These are phyloP conservation scores for Simmondsia chinensis DNA, from an alignment of 148 eudicot genomes.

Conservation along the genomic window DNA sequence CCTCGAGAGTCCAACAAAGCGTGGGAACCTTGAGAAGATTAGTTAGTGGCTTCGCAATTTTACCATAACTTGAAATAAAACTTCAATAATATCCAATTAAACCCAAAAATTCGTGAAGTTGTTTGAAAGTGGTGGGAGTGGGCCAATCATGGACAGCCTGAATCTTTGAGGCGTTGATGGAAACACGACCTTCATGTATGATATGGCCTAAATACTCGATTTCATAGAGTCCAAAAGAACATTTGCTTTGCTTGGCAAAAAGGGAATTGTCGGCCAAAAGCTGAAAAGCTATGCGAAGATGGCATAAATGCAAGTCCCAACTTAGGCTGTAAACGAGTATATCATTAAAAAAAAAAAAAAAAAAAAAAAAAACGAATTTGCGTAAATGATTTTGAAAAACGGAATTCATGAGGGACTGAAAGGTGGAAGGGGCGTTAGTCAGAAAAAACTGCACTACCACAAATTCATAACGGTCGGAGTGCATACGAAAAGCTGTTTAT, in stretches of 20 bases:
- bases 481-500: too few relatives aligned
- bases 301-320: background rate
- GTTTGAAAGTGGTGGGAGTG: too few relatives aligned
- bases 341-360: too few relatives aligned
- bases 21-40: background rate
- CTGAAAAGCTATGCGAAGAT: background rate
- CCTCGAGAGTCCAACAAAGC: background rate
- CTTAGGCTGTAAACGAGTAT: background rate
- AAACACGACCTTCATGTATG: background rate
- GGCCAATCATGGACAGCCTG: background rate
- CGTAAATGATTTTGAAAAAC: too few relatives aligned
- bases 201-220: slow-evolving; percentile 2
- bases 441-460: too few relatives aligned
- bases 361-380: too few relatives aligned
- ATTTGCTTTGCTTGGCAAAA: too few relatives aligned
- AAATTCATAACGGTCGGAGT: too few relatives aligned
- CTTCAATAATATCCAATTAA: background rate
- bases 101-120: background rate
- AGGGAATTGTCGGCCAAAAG: background rate
- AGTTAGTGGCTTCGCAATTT: background rate
- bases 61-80: background rate
- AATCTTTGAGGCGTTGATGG: too few relatives aligned
- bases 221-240: background rate
- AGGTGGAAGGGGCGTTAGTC: too few relatives aligned
- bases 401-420: too few relatives aligned